Evolutionary conservation across 2,329 filamentous ascomycete genomes (phyloP).

Genomic region (Fusarium compactum): DNA sequence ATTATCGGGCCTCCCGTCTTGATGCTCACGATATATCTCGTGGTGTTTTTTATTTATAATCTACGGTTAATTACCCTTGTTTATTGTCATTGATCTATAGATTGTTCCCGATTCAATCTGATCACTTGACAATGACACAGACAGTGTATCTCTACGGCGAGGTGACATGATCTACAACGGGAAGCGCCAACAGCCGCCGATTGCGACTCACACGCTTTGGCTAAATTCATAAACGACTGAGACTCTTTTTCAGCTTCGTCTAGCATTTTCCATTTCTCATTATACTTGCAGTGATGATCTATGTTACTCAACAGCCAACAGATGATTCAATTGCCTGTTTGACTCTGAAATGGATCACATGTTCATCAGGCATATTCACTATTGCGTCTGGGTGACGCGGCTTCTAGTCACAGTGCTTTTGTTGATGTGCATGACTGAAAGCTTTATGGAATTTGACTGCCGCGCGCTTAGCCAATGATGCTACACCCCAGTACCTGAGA

Average conservation of each 20-base stretch:
- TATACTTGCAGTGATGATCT: constrained; percentile 2
- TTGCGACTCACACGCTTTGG: constrained; percentile 27
- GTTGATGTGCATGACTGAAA: not conserved
- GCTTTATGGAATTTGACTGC: constrained; percentile 29
- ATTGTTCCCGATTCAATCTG: constrained; percentile 22
- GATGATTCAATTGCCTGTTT: constrained; percentile 10
- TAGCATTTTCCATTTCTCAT: constrained; percentile 9
- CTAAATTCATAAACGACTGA: constrained; percentile 15
- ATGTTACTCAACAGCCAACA: not conserved
- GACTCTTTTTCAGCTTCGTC: not conserved
- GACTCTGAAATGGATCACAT: constrained; percentile 14
- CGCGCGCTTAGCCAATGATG: constrained; percentile 35
- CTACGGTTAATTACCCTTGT: constrained; percentile 16
- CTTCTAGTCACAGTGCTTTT: not conserved
- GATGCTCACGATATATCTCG: constrained; percentile 24
- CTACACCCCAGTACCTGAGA: not conserved
- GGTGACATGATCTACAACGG: constrained; percentile 30
- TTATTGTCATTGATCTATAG: not conserved
- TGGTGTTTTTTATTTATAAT: constrained; percentile 29
- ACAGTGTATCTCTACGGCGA: constrained; percentile 4
- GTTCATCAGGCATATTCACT: constrained; percentile 9
- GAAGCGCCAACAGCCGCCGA: constrained; percentile 36
- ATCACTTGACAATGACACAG: constrained; percentile 13
- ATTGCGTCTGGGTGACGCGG: constrained; percentile 24
- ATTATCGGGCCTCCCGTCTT: constrained; percentile 12